Conservation (phyloP, 345 rosid species). For the Melaleuca alternifolia region DNA sequence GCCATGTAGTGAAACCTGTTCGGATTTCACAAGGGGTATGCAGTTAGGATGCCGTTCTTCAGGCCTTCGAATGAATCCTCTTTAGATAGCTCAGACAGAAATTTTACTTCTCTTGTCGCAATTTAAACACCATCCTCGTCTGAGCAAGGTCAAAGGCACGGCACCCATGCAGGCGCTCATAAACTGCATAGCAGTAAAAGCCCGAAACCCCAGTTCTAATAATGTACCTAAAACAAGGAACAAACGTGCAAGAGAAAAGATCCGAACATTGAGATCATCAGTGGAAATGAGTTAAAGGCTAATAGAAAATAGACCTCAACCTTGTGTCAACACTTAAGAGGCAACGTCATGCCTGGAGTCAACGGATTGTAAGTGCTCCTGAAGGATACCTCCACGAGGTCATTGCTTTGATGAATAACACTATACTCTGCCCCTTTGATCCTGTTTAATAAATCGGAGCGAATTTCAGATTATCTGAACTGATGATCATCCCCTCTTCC, state of each 20-base stretch:
- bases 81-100: neutral
- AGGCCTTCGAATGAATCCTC: neutral
- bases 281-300: neutral
- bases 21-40: neutral
- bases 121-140: conserved; percentile 26
- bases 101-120: conserved; percentile 14
- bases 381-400: conserved; percentile 26
- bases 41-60: neutral
- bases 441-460: neutral
- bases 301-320: neutral
- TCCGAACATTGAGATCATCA: neutral
- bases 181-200: conserved; percentile 19
- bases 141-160: conserved; percentile 22
- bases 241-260: neutral
- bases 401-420: conserved; percentile 4
- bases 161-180: conserved; percentile 15
- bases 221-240: conserved; percentile 13
- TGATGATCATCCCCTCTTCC: neutral
- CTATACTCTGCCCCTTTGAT: conserved; percentile 16
- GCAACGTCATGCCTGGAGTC: conserved; percentile 3
- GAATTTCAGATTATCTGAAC: neutral
- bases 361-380: conserved; percentile 15
- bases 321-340: conserved; percentile 28
- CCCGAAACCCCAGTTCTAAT: conserved; percentile 29
- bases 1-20: conserved; percentile 39